Evolutionary conservation across 192 early-diverging fungal genomes (phyloP), one percentile per base, ranked within the genome.

Genomic region (Umbelopsis vinacea): DNA sequence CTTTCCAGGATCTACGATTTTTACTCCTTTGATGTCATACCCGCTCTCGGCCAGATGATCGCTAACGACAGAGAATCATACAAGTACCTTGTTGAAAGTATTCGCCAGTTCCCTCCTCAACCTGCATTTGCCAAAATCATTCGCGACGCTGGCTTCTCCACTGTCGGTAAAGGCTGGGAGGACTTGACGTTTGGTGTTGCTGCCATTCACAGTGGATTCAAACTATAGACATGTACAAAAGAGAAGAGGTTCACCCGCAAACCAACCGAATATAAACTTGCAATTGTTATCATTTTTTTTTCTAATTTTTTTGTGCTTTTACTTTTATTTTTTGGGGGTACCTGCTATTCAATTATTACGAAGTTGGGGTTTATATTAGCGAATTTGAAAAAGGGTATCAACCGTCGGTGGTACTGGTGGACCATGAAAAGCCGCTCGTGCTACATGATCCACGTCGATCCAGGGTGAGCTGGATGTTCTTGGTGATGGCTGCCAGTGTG

Each of bases 111-210:
- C 86, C 95, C 94, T 47, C 71, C 89, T 17, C 97, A 98, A 83
- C 84, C 87, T 46, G 87, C 90, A 73, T 99, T 99, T 88, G 92
- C 92, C 4, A 76, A 92, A 73, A 94, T 98, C 82, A 96, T 99
- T 79, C 84, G 91, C 53, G 85, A 94, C 37, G 90, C 92, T 21
- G 96, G 97, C 33, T 99, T 99, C 79, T 92, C 84, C 4, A 87
- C 94, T 6, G 89, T 96, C 45, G 96, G 94, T 21, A 80, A 89
- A 63, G 96, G 95, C 6, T 97, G 92, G 78, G 94, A 97, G 71
- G 94, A 98, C 71, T 75, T 99, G 84, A 97, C 95, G 0, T 98
- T 99, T 90, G 97, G 97, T 29, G 94, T 98, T 0, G 94, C 96
- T 37, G 94, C 97, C 38, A 96, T 99, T 53, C 96, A 98, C 75